A percentile compares a stretch with the other conserved stretches of the same genome.
phyloP scores from a whole-genome alignment of 2,329 filamentous ascomycete species.

The Neopestalotiopsis sp. region DNA sequence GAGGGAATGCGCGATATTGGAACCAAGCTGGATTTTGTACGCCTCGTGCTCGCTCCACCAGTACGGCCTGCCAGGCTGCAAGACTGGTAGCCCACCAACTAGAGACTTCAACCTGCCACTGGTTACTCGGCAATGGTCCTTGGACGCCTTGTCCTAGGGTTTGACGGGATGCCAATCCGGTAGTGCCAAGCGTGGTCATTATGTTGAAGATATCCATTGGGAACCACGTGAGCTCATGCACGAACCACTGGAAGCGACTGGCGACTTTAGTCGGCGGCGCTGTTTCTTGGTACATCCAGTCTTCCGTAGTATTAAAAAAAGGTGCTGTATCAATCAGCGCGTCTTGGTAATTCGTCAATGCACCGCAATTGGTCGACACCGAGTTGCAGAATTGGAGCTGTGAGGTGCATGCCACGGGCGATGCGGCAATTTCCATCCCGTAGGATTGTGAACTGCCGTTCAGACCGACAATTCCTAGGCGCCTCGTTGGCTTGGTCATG shows the following conservation, averaged over 20 bases:
- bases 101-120: constrained; percentile 5
- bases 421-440: background rate
- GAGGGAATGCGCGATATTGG: background rate
- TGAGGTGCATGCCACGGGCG: constrained; percentile 3
- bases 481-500: constrained; percentile 3
- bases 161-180: background rate
- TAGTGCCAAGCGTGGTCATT: background rate
- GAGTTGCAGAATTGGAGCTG: constrained; percentile 14
- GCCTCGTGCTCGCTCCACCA: constrained; percentile 1
- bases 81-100: background rate
- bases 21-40: background rate
- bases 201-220: background rate
- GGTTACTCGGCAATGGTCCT: background rate
- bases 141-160: background rate
- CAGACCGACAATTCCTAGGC: background rate
- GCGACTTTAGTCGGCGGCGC: too few relatives aligned
- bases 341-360: background rate
- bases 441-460: background rate
- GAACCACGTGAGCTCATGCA: too few relatives aligned
- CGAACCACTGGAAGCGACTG: too few relatives aligned
- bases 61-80: background rate
- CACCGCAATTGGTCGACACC: background rate
- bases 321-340: background rate
- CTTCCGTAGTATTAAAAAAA: background rate
- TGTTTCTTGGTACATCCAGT: too few relatives aligned